Conservation (phyloP, 2,329 filamentous ascomycete species). For the Diaporthe citrichinensis region DNA sequence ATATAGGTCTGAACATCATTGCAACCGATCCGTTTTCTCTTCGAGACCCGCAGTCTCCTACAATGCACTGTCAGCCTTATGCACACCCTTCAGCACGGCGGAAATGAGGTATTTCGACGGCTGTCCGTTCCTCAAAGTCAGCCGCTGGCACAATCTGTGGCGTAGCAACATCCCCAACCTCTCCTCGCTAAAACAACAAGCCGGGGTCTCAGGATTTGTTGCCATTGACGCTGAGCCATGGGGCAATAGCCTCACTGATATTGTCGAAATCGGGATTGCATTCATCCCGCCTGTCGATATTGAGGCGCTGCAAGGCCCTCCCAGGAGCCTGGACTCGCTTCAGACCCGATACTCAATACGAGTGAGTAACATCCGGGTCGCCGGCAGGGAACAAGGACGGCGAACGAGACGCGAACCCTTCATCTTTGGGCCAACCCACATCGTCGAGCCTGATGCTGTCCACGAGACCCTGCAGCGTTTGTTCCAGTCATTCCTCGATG, state of each 20-base stretch:
- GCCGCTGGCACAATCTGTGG: conserved; percentile 14
- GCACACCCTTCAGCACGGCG: not conserved
- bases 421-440: conserved; percentile 13
- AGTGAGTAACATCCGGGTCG: conserved; percentile 17
- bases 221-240: conserved; percentile 23
- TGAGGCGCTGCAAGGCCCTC: conserved; percentile 10
- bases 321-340: conserved; percentile 10
- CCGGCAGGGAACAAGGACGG: conserved; percentile 4
- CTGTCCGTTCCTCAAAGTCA: conserved; percentile 24
- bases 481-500: conserved; percentile 7
- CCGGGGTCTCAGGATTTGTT: conserved; percentile 4
- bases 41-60: not conserved
- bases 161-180: conserved; percentile 21
- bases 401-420: conserved; percentile 1
- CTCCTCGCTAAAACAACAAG: conserved; percentile 18
- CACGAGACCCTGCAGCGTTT: conserved; percentile 22
- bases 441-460: conserved; percentile 20
- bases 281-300: conserved; percentile 15
- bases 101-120: conserved; percentile 13
- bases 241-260: conserved; percentile 15
- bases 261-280: conserved; percentile 17
- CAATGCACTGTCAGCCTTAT: not conserved
- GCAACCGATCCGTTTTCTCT: conserved; percentile 6
- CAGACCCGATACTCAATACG: conserved; percentile 8
- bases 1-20: not conserved